These are phyloP conservation scores for Zygosaccharomyces kombuchaensis DNA, from an alignment of 805 yeast genomes.

Conservation along the genomic window DNA sequence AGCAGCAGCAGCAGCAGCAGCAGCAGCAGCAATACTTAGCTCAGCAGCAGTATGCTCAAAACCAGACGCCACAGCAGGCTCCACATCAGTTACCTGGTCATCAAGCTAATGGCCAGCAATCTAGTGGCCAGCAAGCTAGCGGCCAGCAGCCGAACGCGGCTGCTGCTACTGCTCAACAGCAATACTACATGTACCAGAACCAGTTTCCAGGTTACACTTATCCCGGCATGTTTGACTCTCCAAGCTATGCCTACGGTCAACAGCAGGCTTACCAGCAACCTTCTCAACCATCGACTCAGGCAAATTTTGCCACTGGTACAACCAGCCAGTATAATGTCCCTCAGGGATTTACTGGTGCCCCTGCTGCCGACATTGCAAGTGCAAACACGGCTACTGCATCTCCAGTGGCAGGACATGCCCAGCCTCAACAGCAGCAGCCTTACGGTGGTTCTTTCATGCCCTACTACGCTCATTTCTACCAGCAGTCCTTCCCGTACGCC, in stretches of 20 bases:
- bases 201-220: constrained; percentile 37
- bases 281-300: constrained; percentile 15
- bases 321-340: constrained; percentile 23
- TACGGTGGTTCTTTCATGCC: constrained; percentile 36
- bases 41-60: constrained; percentile 26
- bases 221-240: constrained; percentile 36
- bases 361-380: constrained; percentile 21
- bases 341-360: constrained; percentile 27
- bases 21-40: constrained; percentile 15
- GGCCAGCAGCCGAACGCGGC: constrained; percentile 14
- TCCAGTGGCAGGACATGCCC: constrained; percentile 26
- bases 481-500: constrained; percentile 36
- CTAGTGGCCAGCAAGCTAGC: constrained; percentile 23
- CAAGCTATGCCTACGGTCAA: constrained; percentile 30
- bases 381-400: constrained; percentile 25
- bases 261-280: constrained; percentile 28
- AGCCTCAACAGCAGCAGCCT: constrained; percentile 29
- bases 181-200: constrained; percentile 36
- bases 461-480: constrained; percentile 35
- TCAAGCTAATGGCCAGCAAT: constrained; percentile 17
- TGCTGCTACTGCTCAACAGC: constrained; percentile 32
- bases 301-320: constrained; percentile 14
- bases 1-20: constrained; percentile 24
- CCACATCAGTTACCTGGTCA: constrained; percentile 28
- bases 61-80: constrained; percentile 29